phyloP scores from a whole-genome alignment of 2,329 filamentous ascomycete genomes.

The Stemphylium lycopersici region DNA sequence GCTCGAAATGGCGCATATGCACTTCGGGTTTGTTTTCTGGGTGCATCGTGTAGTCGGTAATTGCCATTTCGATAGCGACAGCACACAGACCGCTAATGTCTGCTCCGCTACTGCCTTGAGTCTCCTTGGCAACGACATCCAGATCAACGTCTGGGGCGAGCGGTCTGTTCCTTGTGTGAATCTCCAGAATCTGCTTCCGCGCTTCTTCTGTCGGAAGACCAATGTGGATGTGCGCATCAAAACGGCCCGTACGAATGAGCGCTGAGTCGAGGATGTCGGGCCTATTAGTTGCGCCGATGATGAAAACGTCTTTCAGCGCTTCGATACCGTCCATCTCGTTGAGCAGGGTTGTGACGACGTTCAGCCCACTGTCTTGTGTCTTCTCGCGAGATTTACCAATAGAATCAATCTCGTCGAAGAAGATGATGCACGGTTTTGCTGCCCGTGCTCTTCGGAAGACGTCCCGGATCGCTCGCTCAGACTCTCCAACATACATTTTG shows the following conservation, averaged over 20 bases:
- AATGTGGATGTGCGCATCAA: constrained; percentile 86
- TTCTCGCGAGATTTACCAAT: constrained; percentile 68
- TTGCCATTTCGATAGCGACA: constrained; percentile 47
- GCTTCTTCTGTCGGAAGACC: constrained; percentile 77
- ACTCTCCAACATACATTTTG: constrained; percentile 97
- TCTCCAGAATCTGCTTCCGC: constrained; percentile 75
- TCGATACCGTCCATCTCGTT: constrained; percentile 98
- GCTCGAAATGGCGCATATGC: constrained; percentile 58
- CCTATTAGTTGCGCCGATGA: constrained; percentile 90
- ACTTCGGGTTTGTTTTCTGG: constrained; percentile 28
- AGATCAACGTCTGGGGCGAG: constrained; percentile 70
- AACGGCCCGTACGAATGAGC: constrained; percentile 81
- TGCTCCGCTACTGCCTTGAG: constrained; percentile 83
- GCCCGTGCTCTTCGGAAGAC: constrained; percentile 84
- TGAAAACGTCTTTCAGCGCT: constrained; percentile 78
- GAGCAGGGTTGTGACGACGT: constrained; percentile 85
- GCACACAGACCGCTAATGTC: constrained; percentile 71
- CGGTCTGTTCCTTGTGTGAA: constrained; percentile 67
- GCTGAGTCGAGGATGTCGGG: constrained; percentile 86
- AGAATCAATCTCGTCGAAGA: constrained; percentile 95
- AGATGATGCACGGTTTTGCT: constrained; percentile 91
- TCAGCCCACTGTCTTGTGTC: constrained; percentile 64
- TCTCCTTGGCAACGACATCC: constrained; percentile 64
- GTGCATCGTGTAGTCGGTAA: constrained; percentile 37
- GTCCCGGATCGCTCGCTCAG: constrained; percentile 82